Evolutionary conservation across 345 rosid genomes (phyloP).

Genomic region (Jatropha curcas): DNA sequence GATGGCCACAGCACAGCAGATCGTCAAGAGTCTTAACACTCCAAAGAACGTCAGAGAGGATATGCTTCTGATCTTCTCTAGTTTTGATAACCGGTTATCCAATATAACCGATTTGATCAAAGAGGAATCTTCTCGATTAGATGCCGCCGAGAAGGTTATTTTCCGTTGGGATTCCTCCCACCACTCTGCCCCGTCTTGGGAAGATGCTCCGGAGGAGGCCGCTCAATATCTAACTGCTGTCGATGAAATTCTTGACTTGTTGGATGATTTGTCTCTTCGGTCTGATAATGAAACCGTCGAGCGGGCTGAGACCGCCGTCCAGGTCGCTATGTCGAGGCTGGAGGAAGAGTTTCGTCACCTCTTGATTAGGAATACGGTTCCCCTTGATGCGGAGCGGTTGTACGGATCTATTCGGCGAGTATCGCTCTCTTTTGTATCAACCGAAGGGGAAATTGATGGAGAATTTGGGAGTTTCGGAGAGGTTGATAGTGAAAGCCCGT

Average conservation of each 20-base stretch:
- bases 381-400: slow-evolving; percentile 72
- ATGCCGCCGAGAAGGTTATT: slow-evolving; percentile 70
- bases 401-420: slow-evolving; percentile 83
- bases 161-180: slow-evolving; percentile 52
- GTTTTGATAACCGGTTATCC: slow-evolving; percentile 91
- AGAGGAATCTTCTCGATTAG: slow-evolving; percentile 47
- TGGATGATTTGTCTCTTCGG: slow-evolving; percentile 49
- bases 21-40: slow-evolving; percentile 89
- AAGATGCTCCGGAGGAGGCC: slow-evolving; percentile 70
- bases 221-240: slow-evolving; percentile 67
- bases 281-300: slow-evolving; percentile 52
- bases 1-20: slow-evolving; percentile 96
- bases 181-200: slow-evolving; percentile 48
- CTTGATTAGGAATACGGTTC: slow-evolving; percentile 72
- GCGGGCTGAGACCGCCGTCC: slow-evolving; percentile 84
- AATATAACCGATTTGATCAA: slow-evolving; percentile 74
- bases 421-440: slow-evolving; percentile 52
- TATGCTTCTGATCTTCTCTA: slow-evolving; percentile 89
- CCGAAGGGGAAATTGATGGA: slow-evolving; percentile 67
- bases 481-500: slow-evolving; percentile 52
- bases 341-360: slow-evolving; percentile 91
- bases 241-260: slow-evolving; percentile 65
- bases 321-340: slow-evolving; percentile 85
- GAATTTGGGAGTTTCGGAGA: slow-evolving; percentile 75
- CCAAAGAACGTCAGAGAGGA: slow-evolving; percentile 89